These are phyloP conservation scores for Aspergillus vadensis DNA, from an alignment of 2,329 filamentous ascomycete genomes.

Conservation along the genomic window DNA sequence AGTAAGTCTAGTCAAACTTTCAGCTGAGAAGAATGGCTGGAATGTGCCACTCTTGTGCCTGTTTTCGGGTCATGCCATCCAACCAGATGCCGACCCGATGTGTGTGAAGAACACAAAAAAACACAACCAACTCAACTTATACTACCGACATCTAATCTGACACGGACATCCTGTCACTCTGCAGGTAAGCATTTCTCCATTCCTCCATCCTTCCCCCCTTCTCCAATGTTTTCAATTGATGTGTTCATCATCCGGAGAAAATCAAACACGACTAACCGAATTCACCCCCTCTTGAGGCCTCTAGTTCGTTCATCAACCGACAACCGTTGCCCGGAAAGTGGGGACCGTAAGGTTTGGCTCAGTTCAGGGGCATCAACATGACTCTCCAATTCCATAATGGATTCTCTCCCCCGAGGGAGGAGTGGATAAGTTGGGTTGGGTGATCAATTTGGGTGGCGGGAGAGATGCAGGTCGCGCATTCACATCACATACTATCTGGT, in stretches of 20 bases:
- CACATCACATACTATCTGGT: not conserved
- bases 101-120: not conserved
- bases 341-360: constrained; percentile 9
- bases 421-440: not conserved
- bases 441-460: not conserved
- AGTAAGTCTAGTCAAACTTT: no score
- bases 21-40: no score
- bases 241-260: not conserved
- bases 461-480: not conserved
- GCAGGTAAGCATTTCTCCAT: not conserved
- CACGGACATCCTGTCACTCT: not conserved
- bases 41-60: not conserved
- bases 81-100: not conserved
- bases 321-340: constrained; percentile 7
- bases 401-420: not conserved
- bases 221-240: not conserved
- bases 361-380: constrained; percentile 9
- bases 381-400: not conserved
- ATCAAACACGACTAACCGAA: not conserved
- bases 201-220: not conserved
- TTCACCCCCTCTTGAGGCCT: not conserved
- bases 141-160: not conserved
- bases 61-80: not conserved
- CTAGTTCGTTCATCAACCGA: constrained; percentile 5
- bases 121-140: no score